Conservation (phyloP, 768 basidiomycete species). For the Tephrocybe sp. region DNA sequence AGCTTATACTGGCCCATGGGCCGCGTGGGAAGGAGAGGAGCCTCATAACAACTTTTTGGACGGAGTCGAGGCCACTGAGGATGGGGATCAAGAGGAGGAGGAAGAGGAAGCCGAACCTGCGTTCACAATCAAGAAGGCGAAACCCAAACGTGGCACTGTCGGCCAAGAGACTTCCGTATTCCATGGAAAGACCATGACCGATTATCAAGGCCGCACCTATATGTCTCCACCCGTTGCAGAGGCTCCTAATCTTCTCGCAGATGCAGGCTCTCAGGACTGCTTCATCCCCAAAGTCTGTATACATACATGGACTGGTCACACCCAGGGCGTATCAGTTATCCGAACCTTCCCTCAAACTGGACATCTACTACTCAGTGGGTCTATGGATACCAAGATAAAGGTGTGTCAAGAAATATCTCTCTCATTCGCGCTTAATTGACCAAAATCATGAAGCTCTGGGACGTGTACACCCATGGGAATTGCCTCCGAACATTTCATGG, state of each 20-base stretch:
- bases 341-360: conserved; percentile 91
- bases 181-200: conserved; percentile 95
- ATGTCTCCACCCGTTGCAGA: conserved; percentile 92
- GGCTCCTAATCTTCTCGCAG: conserved; percentile 79
- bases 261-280: conserved; percentile 82
- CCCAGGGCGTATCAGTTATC: conserved; percentile 92
- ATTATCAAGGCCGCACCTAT: conserved; percentile 98
- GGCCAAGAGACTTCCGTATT: conserved; percentile 94
- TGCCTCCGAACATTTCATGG: conserved; percentile 97
- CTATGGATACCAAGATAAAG: conserved; percentile 99
- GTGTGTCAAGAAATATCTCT: conserved; percentile 36
- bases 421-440: not conserved
- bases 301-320: conserved; percentile 99
- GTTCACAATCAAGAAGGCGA: conserved; percentile 66
- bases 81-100: conserved; percentile 55
- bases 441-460: conserved; percentile 75
- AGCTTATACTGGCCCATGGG: conserved; percentile 95
- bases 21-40: conserved; percentile 83
- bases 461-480: conserved; percentile 94
- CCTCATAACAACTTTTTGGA: conserved; percentile 61
- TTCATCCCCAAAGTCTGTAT: conserved; percentile 95
- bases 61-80: conserved; percentile 57
- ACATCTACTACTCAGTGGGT: conserved; percentile 89
- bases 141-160: conserved; percentile 72
- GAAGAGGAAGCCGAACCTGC: conserved; percentile 64